Evolutionary conservation across 495 filamentous ascomycete species (phyloP).

Genomic region (Penicillium steckii): DNA sequence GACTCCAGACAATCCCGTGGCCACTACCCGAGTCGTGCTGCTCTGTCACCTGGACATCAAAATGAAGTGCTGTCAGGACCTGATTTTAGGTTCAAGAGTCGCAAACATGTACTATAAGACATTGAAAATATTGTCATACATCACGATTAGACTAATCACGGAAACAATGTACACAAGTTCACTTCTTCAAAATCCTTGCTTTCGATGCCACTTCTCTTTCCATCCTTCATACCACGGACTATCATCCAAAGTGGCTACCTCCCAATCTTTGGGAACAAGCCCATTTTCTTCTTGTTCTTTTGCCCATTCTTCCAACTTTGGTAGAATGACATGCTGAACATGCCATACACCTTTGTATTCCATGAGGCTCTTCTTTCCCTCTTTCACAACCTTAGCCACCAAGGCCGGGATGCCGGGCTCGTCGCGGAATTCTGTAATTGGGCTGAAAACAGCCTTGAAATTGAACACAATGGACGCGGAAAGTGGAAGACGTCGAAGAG

Average conservation of each 20-base stretch:
- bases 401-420: slow-evolving; percentile 75
- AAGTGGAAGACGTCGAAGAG: slow-evolving; percentile 76
- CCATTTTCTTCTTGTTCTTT: slow-evolving; percentile 69
- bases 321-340: slow-evolving; percentile 73
- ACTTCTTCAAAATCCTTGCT: slow-evolving; percentile 60
- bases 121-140: background rate
- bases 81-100: background rate
- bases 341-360: slow-evolving; percentile 87
- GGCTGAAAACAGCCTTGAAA: slow-evolving; percentile 88
- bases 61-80: background rate
- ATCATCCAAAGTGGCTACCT: slow-evolving; percentile 73
- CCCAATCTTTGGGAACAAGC: slow-evolving; percentile 62
- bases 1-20: too few species aligned
- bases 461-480: slow-evolving; percentile 80
- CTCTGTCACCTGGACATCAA: background rate
- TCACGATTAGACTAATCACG: slow-evolving; percentile 3
- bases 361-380: slow-evolving; percentile 75
- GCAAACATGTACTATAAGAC: slow-evolving; percentile 4
- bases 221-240: slow-evolving; percentile 81
- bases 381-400: slow-evolving; percentile 62
- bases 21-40: too few species aligned
- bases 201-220: slow-evolving; percentile 77
- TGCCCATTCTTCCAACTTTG: slow-evolving; percentile 64
- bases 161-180: background rate
- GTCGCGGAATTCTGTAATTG: slow-evolving; percentile 66